A percentile compares a stretch with the other conserved stretches of the same genome.
These are phyloP conservation scores for Salvia miltiorrhiza DNA, from an alignment of 257 asterid species.

Conservation along the genomic window DNA sequence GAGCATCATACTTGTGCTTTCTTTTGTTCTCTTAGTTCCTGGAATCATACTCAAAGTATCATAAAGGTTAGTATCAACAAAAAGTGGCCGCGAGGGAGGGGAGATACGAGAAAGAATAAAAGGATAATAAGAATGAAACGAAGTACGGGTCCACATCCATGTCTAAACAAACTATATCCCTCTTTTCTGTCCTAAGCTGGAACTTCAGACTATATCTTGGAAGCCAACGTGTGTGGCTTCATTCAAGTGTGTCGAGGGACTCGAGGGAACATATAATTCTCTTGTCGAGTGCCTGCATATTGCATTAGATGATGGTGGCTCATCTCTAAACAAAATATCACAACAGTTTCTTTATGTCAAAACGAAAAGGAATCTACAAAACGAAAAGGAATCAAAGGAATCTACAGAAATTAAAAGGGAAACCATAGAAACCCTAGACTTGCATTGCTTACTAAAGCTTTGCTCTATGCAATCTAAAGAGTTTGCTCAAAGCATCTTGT, in stretches of 20 bases:
- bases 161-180: conserved; percentile 13
- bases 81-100: neutral
- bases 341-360: neutral
- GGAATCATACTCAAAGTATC: conserved; percentile 37
- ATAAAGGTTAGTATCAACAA: neutral
- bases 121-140: neutral
- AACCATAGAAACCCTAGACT: neutral
- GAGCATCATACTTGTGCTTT: conserved; percentile 12
- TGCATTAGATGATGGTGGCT: neutral
- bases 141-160: neutral
- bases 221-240: neutral
- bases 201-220: neutral
- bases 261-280: neutral
- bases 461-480: neutral
- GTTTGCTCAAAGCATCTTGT: neutral
- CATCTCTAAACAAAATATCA: neutral
- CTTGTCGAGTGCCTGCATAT: neutral
- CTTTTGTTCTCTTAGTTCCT: conserved; percentile 14
- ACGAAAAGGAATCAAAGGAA: too few species aligned
- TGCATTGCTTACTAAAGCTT: neutral
- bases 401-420: too few species aligned
- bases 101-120: too few species aligned
- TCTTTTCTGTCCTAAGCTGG: conserved; percentile 6
- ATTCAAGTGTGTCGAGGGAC: too few species aligned
- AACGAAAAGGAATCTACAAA: too few species aligned